These are phyloP conservation scores for Aspergillus ochraceoroseus DNA, from an alignment of 2,329 filamentous ascomycete genomes.

Conservation along the genomic window DNA sequence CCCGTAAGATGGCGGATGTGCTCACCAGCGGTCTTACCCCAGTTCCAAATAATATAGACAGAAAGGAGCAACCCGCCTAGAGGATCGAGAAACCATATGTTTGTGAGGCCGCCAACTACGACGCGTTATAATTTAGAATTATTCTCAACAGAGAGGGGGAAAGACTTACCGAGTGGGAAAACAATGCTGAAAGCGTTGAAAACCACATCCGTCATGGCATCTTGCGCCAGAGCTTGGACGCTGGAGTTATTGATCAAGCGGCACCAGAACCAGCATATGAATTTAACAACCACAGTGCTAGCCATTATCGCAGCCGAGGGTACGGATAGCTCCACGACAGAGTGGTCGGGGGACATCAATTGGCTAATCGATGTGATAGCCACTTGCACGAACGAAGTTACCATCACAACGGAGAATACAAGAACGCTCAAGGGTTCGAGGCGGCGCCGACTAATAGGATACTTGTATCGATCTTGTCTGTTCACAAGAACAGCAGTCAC, in stretches of 20 bases:
- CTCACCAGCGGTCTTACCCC: conserved; percentile 57
- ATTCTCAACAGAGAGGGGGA: too few relatives aligned
- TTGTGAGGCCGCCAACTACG: conserved; percentile 39
- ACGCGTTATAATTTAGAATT: conserved; percentile 2
- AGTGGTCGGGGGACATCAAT: conserved; percentile 54
- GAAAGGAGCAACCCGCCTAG: conserved; percentile 58
- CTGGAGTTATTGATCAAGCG: conserved; percentile 79
- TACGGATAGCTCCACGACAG: conserved; percentile 66
- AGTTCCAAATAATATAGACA: conserved; percentile 57
- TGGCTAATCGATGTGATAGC: conserved; percentile 58
- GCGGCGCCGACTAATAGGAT: conserved; percentile 58
- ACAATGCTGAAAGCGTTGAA: conserved; percentile 88
- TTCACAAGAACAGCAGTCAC: conserved; percentile 57
- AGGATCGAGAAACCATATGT: conserved; percentile 56
- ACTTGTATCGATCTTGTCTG: conserved; percentile 58
- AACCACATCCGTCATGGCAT: conserved; percentile 71
- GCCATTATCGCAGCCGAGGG: conserved; percentile 77
- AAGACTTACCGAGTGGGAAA: conserved; percentile 60
- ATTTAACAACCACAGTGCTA: conserved; percentile 74
- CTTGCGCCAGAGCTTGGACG: conserved; percentile 71
- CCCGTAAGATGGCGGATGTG: conserved; percentile 60
- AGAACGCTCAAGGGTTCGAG: conserved; percentile 63
- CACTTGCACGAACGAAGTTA: conserved; percentile 60
- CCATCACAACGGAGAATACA: conserved; percentile 63
- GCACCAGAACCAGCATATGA: conserved; percentile 80